Conservation (phyloP, 176 grass and related monocot genomes). For the Themeda triandra region DNA sequence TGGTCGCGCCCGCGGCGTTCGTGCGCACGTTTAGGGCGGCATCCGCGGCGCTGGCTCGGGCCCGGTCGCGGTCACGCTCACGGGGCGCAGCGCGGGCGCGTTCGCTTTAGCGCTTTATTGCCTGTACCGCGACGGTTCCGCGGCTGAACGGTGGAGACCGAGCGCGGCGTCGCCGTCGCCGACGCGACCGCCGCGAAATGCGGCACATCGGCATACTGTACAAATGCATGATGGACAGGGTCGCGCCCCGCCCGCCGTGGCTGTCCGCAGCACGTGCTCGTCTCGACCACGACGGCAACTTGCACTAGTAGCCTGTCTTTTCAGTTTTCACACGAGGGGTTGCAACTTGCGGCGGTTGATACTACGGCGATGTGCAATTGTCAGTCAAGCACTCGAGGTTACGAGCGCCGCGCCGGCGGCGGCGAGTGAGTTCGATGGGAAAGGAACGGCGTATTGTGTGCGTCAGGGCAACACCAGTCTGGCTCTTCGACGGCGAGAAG, state of each 20-base stretch:
- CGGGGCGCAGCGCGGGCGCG: not conserved
- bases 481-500: conserved; percentile 27
- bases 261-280: conserved; percentile 31
- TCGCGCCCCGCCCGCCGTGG: not conserved
- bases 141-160: not conserved
- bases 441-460: not conserved
- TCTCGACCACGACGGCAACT: conserved; percentile 6
- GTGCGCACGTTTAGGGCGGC: not conserved
- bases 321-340: not conserved
- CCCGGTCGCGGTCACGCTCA: not conserved
- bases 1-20: not conserved
- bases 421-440: not conserved
- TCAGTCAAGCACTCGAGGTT: not conserved
- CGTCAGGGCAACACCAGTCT: not conserved
- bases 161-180: conserved; percentile 6
- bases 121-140: not conserved
- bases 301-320: not conserved
- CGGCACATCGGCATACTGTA: conserved; percentile 10
- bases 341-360: not conserved
- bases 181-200: conserved; percentile 22
- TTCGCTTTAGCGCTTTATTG: conserved; percentile 23
- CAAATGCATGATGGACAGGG: not conserved
- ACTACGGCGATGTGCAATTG: not conserved
- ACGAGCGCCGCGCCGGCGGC: not conserved
- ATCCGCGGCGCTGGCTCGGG: too few relatives aligned